These are phyloP conservation scores for Paraconiothyrium sp. DNA, from an alignment of 2,329 filamentous ascomycete genomes.

Conservation along the genomic window DNA sequence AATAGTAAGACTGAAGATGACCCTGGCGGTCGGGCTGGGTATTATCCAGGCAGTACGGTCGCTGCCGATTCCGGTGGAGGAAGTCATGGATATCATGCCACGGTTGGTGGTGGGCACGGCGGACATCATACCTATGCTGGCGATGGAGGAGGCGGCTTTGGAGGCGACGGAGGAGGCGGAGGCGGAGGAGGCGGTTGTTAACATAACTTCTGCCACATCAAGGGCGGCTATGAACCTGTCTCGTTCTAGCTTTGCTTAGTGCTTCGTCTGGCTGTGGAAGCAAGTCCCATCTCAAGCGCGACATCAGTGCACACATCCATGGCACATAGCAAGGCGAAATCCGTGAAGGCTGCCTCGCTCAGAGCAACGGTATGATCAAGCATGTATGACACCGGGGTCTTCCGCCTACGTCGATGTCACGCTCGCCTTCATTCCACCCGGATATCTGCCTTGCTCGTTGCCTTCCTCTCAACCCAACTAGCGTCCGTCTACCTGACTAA, in stretches of 20 bases:
- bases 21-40: not conserved
- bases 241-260: too few relatives aligned
- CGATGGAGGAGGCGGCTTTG: slow-evolving; percentile 22
- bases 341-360: too few relatives aligned
- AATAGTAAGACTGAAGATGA: not conserved
- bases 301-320: too few relatives aligned
- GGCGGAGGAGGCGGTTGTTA: slow-evolving; percentile 13
- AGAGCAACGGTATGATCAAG: too few relatives aligned
- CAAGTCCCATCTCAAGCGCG: too few relatives aligned
- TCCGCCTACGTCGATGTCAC: too few relatives aligned
- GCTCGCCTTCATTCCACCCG: too few relatives aligned
- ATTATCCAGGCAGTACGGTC: not conserved
- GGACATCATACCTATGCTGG: slow-evolving; percentile 18
- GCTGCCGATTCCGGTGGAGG: slow-evolving; percentile 5
- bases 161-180: slow-evolving; percentile 18
- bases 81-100: slow-evolving; percentile 11
- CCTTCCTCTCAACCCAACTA: not conserved
- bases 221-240: too few relatives aligned
- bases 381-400: too few relatives aligned
- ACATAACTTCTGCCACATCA: not conserved
- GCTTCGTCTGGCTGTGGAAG: too few relatives aligned
- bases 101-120: not conserved
- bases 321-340: too few relatives aligned
- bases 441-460: slow-evolving; percentile 5
- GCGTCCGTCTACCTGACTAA: too few relatives aligned